phyloP scores from a whole-genome alignment of 73 alveolate species.

The Paramecium sexaurelia region DNA sequence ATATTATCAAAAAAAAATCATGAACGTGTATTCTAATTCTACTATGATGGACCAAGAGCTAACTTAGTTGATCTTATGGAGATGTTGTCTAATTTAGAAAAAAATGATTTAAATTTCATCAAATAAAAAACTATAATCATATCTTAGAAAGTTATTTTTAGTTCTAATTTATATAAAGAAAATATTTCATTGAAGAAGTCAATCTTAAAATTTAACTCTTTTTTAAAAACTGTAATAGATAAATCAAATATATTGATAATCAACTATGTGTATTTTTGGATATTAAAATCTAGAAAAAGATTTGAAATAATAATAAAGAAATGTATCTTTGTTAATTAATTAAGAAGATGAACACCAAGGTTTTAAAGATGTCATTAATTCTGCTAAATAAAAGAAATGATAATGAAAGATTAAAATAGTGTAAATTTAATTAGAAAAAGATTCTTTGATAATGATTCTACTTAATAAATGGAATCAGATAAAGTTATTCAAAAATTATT shows the following conservation, averaged over 20 bases:
- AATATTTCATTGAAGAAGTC: conserved; percentile 19
- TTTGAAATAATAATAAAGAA: neutral
- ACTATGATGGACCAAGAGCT: conserved; percentile 45
- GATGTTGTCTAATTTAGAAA: neutral
- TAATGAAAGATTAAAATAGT: neutral
- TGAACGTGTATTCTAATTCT: conserved; percentile 22
- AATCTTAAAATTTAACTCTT: conserved; percentile 31
- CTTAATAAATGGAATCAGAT: neutral
- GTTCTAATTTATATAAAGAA: conserved; percentile 36
- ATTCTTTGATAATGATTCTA: neutral
- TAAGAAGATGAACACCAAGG: neutral
- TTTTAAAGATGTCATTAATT: neutral
- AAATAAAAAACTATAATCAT: conserved; percentile 27
- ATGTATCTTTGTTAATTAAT: neutral
- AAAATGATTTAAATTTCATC: conserved; percentile 49
- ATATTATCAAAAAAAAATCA: neutral
- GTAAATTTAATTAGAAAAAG: neutral
- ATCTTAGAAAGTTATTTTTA: conserved; percentile 32
- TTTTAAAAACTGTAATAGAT: conserved; percentile 17
- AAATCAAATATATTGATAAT: conserved; percentile 17
- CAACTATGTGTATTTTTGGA: neutral
- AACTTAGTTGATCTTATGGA: conserved; percentile 32
- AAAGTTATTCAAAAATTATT: neutral
- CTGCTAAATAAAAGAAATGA: neutral
- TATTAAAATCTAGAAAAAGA: conserved; percentile 10